Evolutionary conservation across 495 filamentous ascomycete species (phyloP), one percentile per base, ranked within the genome.

Genomic region (Hypomontagnella submonticulosa): DNA sequence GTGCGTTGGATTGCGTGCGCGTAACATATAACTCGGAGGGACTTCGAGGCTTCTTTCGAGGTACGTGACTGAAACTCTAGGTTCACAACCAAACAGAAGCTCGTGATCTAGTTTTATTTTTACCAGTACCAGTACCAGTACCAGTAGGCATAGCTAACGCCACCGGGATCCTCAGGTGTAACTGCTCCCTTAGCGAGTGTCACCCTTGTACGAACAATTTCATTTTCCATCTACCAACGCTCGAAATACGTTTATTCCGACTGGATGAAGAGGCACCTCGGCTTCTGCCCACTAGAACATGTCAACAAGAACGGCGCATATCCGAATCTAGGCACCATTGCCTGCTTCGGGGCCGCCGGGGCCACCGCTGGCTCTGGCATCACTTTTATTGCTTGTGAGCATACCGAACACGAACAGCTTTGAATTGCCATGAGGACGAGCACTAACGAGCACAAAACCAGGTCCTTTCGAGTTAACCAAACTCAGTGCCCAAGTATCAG

Each of bases 401-500:
- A 32, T 54, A 30, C 40, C 47, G 36, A 40, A 33, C 16, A 47
- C 41, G 36, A 40, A 33, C 16, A 47, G 34, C 9, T 15, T 27
- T 12, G 18, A 53, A 19, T n/a, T 20, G 13, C 44, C 44, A 49
- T 37, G 16, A 23, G 23, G 59, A 51, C 18, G 9, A 11, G 49
- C 18, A 36, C 34, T 62, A 40, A 63, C 42, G 40, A 58, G 36
- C 49, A 34, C 37, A 20, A 19, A 63, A 63, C n/a, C 63, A 96
- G 92, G 92, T 72, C 93, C 93, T 20, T 97, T 97, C 73, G 93
- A 97, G 77, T 81, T 97, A 63, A 95, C 93, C 23, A 97, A 97
- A 78, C 84, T 97, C 51, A 94, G 90, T 55, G 92, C 93, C 11
- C 93, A 97, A 74, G 80, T 95, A 9, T 93, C 93, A 0, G 88